Conservation (phyloP, 2,329 filamentous ascomycete species). For the Diaporthe humulicola region DNA sequence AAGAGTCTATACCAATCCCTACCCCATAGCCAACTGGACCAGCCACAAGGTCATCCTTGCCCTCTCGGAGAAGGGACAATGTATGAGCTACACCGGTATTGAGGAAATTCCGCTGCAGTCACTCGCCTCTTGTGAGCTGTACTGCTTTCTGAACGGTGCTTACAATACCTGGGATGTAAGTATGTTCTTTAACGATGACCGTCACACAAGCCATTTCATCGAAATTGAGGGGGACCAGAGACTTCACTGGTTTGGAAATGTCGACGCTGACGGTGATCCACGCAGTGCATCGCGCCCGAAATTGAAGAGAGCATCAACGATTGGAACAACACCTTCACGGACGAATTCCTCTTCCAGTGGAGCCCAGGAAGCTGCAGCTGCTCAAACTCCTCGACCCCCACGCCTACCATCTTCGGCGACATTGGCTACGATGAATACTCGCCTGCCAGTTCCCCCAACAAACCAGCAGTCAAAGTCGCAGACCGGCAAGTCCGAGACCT, state of each 20-base stretch:
- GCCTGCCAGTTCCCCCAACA: background rate
- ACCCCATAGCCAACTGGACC: background rate
- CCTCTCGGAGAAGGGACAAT: background rate
- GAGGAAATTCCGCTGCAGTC: background rate
- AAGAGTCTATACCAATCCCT: background rate
- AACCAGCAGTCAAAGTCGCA: background rate
- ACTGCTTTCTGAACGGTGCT: background rate
- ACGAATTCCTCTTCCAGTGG: background rate
- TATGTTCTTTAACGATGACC: too few relatives aligned
- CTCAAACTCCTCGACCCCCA: background rate
- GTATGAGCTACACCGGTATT: background rate
- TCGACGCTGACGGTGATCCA: background rate
- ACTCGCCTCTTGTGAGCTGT: constrained; percentile 23
- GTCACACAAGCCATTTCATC: background rate
- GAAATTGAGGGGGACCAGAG: too few relatives aligned
- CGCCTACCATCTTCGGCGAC: background rate
- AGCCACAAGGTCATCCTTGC: background rate
- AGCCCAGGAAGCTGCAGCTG: background rate
- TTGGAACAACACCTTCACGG: constrained; percentile 1
- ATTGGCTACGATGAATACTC: background rate
- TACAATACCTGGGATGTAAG: constrained; percentile 16
- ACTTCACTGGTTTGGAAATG: background rate
- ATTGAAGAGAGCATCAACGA: background rate
- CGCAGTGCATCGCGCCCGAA: background rate
- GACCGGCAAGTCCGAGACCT: background rate